A percentile compares a stretch with the other conserved stretches of the same genome.
phyloP scores from a whole-genome alignment of 169 alveolate genomes.

The Plasmodium fragile region DNA sequence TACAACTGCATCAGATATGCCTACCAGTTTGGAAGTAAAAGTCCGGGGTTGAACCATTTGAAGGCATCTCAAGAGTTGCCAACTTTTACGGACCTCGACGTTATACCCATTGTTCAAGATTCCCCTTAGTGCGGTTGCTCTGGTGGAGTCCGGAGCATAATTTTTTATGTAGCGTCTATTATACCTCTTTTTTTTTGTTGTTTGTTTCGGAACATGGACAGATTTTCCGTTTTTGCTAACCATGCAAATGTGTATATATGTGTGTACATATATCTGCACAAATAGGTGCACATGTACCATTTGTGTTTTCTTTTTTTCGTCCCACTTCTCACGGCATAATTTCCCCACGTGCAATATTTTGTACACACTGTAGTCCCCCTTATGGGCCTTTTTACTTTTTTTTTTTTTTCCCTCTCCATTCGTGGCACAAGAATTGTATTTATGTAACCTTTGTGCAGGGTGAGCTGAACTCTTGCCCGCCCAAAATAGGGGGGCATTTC shows the following conservation, averaged over 20 bases:
- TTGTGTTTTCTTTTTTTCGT: background rate
- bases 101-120: constrained; percentile 19
- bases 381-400: background rate
- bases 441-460: background rate
- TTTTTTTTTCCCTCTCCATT: background rate
- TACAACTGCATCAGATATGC: constrained; percentile 40
- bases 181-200: background rate
- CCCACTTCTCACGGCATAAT: background rate
- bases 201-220: background rate
- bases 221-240: background rate
- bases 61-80: constrained; percentile 44
- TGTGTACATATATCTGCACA: background rate
- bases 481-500: background rate
- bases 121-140: background rate
- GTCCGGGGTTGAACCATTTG: constrained; percentile 46
- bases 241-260: background rate
- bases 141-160: background rate
- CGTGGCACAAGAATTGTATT: background rate
- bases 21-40: constrained; percentile 33
- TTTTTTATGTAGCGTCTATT: background rate
- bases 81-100: constrained; percentile 13
- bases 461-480: background rate
- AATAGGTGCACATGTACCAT: background rate
- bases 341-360: background rate
- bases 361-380: background rate